A percentile compares a stretch with the other conserved stretches of the same genome.
Conservation (phyloP, 768 basidiomycete genomes). For the Termitomyces titanicus region DNA sequence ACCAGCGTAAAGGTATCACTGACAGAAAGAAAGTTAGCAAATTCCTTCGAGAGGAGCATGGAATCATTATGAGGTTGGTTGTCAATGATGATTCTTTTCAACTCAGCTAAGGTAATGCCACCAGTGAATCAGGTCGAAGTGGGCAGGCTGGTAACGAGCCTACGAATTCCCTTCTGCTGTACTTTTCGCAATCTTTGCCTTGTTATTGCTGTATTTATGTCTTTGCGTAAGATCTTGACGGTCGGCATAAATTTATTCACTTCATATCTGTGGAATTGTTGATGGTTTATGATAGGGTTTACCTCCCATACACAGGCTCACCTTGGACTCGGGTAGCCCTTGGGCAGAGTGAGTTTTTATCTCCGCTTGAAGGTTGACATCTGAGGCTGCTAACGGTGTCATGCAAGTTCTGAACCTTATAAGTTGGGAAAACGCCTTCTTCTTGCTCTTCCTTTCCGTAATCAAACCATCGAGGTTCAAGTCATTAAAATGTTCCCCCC, state of each 20-base stretch:
- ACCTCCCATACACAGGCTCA: too few species aligned
- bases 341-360: neutral
- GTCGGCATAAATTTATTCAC: too few species aligned
- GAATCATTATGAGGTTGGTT: constrained; percentile 23
- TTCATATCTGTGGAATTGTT: neutral
- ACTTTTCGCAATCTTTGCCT: too few species aligned
- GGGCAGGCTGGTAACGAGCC: too few species aligned
- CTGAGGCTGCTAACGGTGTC: neutral
- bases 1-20: constrained; percentile 10
- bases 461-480: neutral
- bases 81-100: neutral
- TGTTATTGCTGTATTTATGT: too few species aligned
- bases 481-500: neutral
- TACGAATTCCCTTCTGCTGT: too few species aligned
- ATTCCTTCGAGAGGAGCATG: constrained; percentile 10
- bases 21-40: constrained; percentile 9
- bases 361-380: too few species aligned
- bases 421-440: neutral
- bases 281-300: neutral
- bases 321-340: too few species aligned
- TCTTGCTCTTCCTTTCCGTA: neutral
- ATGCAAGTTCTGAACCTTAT: neutral
- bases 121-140: too few species aligned
- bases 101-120: neutral
- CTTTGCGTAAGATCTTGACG: too few species aligned